phyloP scores from a whole-genome alignment of 257 asterid species.

The Nicotiana undulata region DNA sequence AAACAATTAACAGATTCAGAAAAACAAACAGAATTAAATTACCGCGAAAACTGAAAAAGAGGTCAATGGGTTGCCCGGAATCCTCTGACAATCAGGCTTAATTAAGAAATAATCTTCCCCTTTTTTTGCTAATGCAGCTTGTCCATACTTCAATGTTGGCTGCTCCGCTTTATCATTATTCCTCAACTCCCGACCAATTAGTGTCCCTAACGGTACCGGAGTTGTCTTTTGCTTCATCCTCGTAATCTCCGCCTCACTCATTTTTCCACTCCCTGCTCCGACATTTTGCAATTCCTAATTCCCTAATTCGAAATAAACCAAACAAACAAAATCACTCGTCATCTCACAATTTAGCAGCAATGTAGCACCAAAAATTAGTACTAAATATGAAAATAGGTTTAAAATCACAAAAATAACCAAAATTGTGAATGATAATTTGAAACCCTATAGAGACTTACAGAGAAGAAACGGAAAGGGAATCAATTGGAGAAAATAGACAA shows the following conservation, averaged over 20 bases:
- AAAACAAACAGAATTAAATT: slow-evolving; percentile 4
- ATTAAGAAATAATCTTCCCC: slow-evolving; percentile 86
- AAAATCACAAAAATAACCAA: not conserved
- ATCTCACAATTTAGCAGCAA: slow-evolving; percentile 20
- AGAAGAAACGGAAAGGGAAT: slow-evolving; percentile 18
- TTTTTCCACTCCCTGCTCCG: slow-evolving; percentile 28
- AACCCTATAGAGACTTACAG: slow-evolving; percentile 23
- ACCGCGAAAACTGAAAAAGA: slow-evolving; percentile 85
- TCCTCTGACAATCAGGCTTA: slow-evolving; percentile 57
- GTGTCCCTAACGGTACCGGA: slow-evolving; percentile 66
- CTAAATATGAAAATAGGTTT: not conserved
- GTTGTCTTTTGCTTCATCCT: slow-evolving; percentile 67
- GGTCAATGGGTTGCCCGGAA: slow-evolving; percentile 55
- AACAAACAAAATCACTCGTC: not conserved
- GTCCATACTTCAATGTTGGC: slow-evolving; percentile 66
- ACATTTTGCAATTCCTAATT: slow-evolving; percentile 36
- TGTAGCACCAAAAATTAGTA: not conserved
- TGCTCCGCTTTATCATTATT: slow-evolving; percentile 56
- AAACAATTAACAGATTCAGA: not conserved
- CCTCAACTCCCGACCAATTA: slow-evolving; percentile 81
- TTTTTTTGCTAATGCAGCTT: slow-evolving; percentile 79
- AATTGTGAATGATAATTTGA: not conserved
- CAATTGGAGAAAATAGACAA: not conserved
- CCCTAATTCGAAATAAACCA: slow-evolving; percentile 3
- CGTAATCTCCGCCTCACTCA: slow-evolving; percentile 49